phyloP scores from a whole-genome alignment of 805 yeast genomes.

The Kazachstania kunashirensis region DNA sequence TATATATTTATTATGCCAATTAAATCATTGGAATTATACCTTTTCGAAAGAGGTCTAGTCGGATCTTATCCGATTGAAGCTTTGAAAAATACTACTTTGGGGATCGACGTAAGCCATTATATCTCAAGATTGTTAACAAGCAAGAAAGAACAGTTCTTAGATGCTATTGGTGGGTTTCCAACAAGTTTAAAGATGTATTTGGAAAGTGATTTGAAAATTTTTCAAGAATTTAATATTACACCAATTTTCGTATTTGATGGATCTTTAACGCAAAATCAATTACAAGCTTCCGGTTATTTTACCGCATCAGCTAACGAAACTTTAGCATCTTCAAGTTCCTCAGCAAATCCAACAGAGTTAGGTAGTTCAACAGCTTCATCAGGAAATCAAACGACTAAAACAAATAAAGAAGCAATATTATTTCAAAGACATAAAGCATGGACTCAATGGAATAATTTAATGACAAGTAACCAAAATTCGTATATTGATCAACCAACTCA shows the following conservation, averaged over 20 bases:
- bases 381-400: slow-evolving; percentile 8
- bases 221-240: slow-evolving; percentile 53
- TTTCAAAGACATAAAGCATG: slow-evolving; percentile 40
- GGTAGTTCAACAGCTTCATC: background rate
- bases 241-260: slow-evolving; percentile 79
- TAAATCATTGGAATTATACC: slow-evolving; percentile 54
- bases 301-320: slow-evolving; percentile 20
- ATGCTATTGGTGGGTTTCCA: slow-evolving; percentile 79
- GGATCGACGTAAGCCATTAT: slow-evolving; percentile 79
- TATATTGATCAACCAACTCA: slow-evolving; percentile 29
- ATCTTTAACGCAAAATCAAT: slow-evolving; percentile 33
- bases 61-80: slow-evolving; percentile 53
- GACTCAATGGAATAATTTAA: slow-evolving; percentile 33
- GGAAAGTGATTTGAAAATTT: slow-evolving; percentile 51
- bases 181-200: slow-evolving; percentile 45
- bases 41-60: slow-evolving; percentile 58
- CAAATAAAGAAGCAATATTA: slow-evolving; percentile 28
- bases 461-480: slow-evolving; percentile 26
- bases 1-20: slow-evolving; percentile 34
- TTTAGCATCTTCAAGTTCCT: slow-evolving; percentile 6
- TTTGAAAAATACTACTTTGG: slow-evolving; percentile 57
- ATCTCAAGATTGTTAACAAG: slow-evolving; percentile 48
- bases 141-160: slow-evolving; percentile 58
- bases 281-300: slow-evolving; percentile 22
- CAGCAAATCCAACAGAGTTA: background rate